Base-by-base conservation (phyloP, 1,284 basidiomycete genomes). In the Boletellus sp. region DNA sequence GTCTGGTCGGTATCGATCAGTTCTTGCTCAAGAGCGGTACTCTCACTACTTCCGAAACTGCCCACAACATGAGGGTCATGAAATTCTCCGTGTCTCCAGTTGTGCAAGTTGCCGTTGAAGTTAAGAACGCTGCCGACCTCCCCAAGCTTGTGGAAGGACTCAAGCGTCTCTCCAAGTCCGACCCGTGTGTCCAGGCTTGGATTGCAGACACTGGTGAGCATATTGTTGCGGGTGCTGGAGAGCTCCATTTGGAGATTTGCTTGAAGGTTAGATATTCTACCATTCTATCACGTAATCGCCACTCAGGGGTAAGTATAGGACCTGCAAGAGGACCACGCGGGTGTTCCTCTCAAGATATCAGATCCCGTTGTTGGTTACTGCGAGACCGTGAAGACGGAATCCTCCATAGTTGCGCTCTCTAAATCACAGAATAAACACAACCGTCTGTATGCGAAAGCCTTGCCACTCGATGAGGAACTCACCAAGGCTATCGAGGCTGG, bases 371-470 rank as follows among this genome's bases (percentile, higher is more conserved):
- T 99, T 67, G 91, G 89, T 55, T 99, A 98, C 81, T 84, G 94
- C 77, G 97, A 99, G 83, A 98, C 96, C 19, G 95, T 99, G 72
- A 93, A 90, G 78, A 79, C 93, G 53, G 93, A 98, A 78, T 98
- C 96, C 8, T 87, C 88, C 54, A 98, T 99, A 69, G 87, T 92
- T 59, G 97, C 97, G 39, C 82, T 99, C 51, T 98, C 97, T 62
- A 99, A 99, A 77, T 99, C 97, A 47, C 97, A 98, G 80, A 99
- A 99, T 85, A 99, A 99, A 85, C 97, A 99, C 87, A 99, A 99
- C 74, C 92, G 97, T 81, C 82, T 99, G 58, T 99, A 89, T 74
- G 85, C 89, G 61, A 94, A 93, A 81, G 96, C 97, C 42, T 64
- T 86, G 77, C 97, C 97, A 47, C 73, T 99, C 57, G 93, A 91